Evolutionary conservation across 768 basidiomycete genomes (phyloP), one percentile per base, ranked within the genome.

Genomic region (Tephrocybe rancida): DNA sequence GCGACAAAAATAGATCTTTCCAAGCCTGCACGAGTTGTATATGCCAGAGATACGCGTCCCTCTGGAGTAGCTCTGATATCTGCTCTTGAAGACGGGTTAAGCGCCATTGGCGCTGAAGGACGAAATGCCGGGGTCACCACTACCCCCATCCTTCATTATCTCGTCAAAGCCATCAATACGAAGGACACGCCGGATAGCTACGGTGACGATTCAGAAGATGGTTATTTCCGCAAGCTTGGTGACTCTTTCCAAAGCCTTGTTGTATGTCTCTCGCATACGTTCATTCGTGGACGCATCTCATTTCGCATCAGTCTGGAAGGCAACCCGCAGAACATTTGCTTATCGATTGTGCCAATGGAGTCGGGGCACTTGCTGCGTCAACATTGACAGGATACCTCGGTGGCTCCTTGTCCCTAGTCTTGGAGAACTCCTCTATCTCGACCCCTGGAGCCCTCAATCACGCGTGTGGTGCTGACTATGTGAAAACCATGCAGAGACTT

Each of bases 331-430:
- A 80, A 14, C 82, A 86, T 32, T 65, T 99, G 43, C 68, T 90
- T n/a, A 78, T 99, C 37, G 97, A 99, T 69, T 98, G 97, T 67
- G 97, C 97, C n/a, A 98, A 99, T 67, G 97, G 97, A 24, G 97
- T 99, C 21, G 97, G 97, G 43, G 84, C 90, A 14, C 73, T 78
- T 6, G 86, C 89, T 34, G 85, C 91, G 11, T 73, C 74, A 29
- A 82, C 79, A 38, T 73, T 98, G 34, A 65, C 76, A 3, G 70
- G 80, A 49, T 77, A 83, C 48, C 80, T 97, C 21, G 82, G 79
- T 16, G 75, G 75, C 22, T 77, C 73, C 6, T 70, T 98, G 26
- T 76, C 81, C 22, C 65, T 98, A 42, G 71, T 81, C 53, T 73
- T 92, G 34, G 79, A 85, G 62, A 95, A 95, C 61, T 85, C 84